These are phyloP conservation scores for Biancaea sappan DNA, from an alignment of 306 rosid genomes.

Conservation along the genomic window DNA sequence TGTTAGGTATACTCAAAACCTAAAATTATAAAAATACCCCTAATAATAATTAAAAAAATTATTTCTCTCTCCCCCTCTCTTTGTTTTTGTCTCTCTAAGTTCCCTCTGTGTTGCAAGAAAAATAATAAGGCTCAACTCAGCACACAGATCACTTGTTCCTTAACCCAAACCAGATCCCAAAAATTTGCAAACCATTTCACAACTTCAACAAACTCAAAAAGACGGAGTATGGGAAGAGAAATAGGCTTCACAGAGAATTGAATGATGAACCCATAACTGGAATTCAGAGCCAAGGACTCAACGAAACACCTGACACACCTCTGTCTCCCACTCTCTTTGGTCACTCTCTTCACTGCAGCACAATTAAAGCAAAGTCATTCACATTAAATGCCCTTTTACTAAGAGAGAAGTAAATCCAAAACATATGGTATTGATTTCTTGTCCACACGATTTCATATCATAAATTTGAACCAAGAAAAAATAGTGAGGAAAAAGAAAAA, in stretches of 20 bases:
- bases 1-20: too few species aligned
- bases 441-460: slow-evolving; percentile 30
- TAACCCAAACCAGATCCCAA: slow-evolving; percentile 82
- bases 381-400: slow-evolving; percentile 47
- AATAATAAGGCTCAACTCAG: slow-evolving; percentile 60
- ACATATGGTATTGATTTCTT: slow-evolving; percentile 40
- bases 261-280: slow-evolving; percentile 1
- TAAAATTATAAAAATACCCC: too few species aligned
- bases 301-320: slow-evolving; percentile 38
- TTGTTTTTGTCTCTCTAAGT: too few species aligned
- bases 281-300: slow-evolving; percentile 29
- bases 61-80: too few species aligned
- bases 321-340: background rate
- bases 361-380: slow-evolving; percentile 44
- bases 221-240: slow-evolving; percentile 18
- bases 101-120: too few species aligned
- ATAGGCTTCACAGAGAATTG: slow-evolving; percentile 28
- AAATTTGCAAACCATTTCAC: slow-evolving; percentile 36
- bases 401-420: slow-evolving; percentile 44
- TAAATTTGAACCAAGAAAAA: slow-evolving; percentile 32
- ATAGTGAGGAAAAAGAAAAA: too few species aligned
- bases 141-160: too few species aligned
- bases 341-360: slow-evolving; percentile 31
- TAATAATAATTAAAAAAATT: too few species aligned
- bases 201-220: slow-evolving; percentile 14